These are phyloP conservation scores for Peronosclerospora sorghi DNA, from an alignment of 352 stramenopile genomes.

Conservation along the genomic window DNA sequence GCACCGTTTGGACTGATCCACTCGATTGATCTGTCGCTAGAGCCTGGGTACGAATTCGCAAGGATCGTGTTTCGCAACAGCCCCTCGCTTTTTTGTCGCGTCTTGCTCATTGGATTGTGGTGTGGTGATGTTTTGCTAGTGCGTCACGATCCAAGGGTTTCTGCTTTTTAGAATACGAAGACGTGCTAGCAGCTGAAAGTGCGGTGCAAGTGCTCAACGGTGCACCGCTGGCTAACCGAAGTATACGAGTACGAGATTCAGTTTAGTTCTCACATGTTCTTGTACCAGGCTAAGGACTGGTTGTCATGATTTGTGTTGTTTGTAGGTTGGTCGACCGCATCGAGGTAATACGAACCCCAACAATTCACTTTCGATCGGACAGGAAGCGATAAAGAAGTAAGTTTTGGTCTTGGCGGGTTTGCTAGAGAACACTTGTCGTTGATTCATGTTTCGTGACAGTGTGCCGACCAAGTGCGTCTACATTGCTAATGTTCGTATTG, in stretches of 20 bases:
- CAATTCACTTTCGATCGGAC: slow-evolving; percentile 49
- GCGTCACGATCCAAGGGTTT: slow-evolving; percentile 64
- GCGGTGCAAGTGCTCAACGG: slow-evolving; percentile 72
- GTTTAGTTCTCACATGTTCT: background rate
- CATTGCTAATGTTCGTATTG: slow-evolving; percentile 51
- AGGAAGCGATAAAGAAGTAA: slow-evolving; percentile 71
- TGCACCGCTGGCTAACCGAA: slow-evolving; percentile 41
- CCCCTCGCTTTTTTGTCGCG: too few relatives aligned
- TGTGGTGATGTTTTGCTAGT: slow-evolving; percentile 15
- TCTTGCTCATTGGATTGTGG: too few relatives aligned
- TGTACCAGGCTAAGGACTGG: too few relatives aligned
- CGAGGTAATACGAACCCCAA: slow-evolving; percentile 55
- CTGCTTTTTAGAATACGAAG: slow-evolving; percentile 75
- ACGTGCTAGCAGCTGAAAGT: slow-evolving; percentile 67
- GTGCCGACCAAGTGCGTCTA: slow-evolving; percentile 68
- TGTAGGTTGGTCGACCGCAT: slow-evolving; percentile 62
- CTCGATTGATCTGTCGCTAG: slow-evolving; percentile 67
- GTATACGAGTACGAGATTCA: slow-evolving; percentile 35
- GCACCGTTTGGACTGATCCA: slow-evolving; percentile 55
- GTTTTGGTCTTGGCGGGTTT: background rate
- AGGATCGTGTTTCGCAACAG: background rate
- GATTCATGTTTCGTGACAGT: slow-evolving; percentile 15
- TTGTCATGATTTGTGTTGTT: too few relatives aligned
- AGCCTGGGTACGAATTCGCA: slow-evolving; percentile 37
- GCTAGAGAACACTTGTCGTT: slow-evolving; percentile 1